Conservation (phyloP, 345 rosid genomes). For the Sapria himalayana region DNA sequence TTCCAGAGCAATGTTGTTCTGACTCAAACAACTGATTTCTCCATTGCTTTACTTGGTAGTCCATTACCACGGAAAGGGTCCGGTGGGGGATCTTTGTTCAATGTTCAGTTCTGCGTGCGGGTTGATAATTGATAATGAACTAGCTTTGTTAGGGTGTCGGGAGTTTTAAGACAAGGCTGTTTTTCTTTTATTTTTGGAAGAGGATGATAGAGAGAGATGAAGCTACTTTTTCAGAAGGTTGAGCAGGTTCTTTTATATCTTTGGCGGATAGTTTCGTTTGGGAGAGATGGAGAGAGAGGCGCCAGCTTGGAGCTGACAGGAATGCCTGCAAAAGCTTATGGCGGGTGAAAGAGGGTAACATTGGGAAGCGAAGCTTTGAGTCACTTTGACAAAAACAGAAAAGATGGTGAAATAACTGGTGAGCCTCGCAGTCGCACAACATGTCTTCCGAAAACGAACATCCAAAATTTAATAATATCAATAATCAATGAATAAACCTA, state of each 20-base stretch:
- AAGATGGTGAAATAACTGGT: too few relatives aligned
- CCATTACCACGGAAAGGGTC: constrained; percentile 35
- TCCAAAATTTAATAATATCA: too few relatives aligned
- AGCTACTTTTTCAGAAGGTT: constrained; percentile 13
- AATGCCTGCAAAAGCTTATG: constrained; percentile 37
- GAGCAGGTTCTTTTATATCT: constrained; percentile 12
- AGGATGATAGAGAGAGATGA: constrained; percentile 21
- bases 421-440: too few relatives aligned
- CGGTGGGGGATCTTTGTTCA: constrained; percentile 8
- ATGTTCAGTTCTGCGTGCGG: constrained; percentile 4
- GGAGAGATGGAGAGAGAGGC: constrained; percentile 14
- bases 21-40: constrained; percentile 44
- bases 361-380: too few relatives aligned
- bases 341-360: constrained; percentile 27
- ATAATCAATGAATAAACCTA: too few relatives aligned
- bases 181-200: constrained; percentile 9
- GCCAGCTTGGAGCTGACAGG: constrained; percentile 31
- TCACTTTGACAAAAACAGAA: too few relatives aligned
- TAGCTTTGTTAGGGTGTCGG: constrained; percentile 13
- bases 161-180: too few relatives aligned
- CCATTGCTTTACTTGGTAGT: constrained; percentile 90
- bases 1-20: constrained; percentile 38
- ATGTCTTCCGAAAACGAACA: too few relatives aligned
- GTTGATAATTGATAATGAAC: constrained; percentile 1
- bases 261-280: constrained; percentile 12